Base-by-base conservation (phyloP, 805 yeast species). In the Jamesozyma lodderae region DNA sequence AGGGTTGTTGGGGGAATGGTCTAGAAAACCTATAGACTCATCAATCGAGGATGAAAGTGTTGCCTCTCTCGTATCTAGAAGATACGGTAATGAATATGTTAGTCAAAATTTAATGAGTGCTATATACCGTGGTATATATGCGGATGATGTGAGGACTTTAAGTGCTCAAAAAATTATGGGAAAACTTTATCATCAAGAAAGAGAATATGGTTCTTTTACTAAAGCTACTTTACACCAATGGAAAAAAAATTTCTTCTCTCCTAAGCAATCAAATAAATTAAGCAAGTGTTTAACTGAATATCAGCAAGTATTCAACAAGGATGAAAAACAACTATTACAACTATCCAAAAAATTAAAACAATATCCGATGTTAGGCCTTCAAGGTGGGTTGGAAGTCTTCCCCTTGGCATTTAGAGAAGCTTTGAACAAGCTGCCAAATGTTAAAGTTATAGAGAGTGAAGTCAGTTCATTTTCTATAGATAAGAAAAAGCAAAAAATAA, bases 51-150 rank as follows among this genome's bases (percentile, higher is more conserved):
- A 88, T 53, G 96, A 87, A 61, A 68, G 81, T 8, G 77, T 90
- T 1, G 78, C 73, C 32, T 64, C 70, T 2, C 85, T 86, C 51
- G 55, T 88, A 25, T 53, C 64, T 2, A 65, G 96, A 45, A 62
- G 96, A 43, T 79, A 87, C 54, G 88, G 88, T 3, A 39, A 36
- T 7, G 51, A 53, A 1, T 38, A 62, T 9, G 38, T 64, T 3
- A 59, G 80, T 4, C 64, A 67, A 7, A 78, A 83, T 36, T 60
- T 90, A 11, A 61, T 82, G 16, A 82, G 95, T 59, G 97, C 95
- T 0, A 62, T 87, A 4, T 67, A 81, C 55, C 86, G 87, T 52
- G 98, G 98, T 0, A 77, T 92, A 1, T 90, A 87, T 58, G 96
- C 94, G 1, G 92, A 85, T n/a, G 94, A 88, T 57, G 68, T 77